Conservation (phyloP, 2,329 filamentous ascomycete genomes). For the Fusarium humuli region DNA sequence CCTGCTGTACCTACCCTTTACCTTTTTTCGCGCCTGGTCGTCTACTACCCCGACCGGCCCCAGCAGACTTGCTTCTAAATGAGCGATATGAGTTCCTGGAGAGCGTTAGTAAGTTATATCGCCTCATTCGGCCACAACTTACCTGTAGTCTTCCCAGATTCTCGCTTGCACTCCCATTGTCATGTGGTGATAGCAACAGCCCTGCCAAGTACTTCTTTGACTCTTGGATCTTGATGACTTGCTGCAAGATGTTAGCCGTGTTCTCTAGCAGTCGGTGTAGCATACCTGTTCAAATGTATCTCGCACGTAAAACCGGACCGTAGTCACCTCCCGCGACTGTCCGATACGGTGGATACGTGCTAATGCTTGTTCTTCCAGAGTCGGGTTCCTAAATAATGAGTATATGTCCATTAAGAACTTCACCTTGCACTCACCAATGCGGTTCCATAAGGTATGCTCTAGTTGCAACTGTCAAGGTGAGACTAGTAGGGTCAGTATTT, state of each 20-base stretch:
- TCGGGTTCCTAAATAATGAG: constrained; percentile 53
- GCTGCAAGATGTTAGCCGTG: neutral
- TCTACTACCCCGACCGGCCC: neutral
- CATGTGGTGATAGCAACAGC: constrained; percentile 8
- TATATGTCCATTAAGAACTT: fast-evolving
- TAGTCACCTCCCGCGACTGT: constrained; percentile 52
- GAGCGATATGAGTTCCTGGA: constrained; percentile 9
- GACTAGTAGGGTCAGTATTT: constrained; percentile 41
- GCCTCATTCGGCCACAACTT: fast-evolving
- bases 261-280: fast-evolving
- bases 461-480: constrained; percentile 61
- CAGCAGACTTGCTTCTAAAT: neutral
- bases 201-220: constrained; percentile 21
- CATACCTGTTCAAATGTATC: constrained; percentile 54
- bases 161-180: neutral
- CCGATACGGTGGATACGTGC: constrained; percentile 54
- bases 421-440: constrained; percentile 56
- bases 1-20: neutral
- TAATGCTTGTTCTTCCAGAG: constrained; percentile 58
- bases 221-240: constrained; percentile 31
- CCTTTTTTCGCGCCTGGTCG: neutral
- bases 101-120: neutral
- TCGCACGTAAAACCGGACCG: constrained; percentile 53
- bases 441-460: constrained; percentile 63
- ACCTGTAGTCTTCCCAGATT: constrained; percentile 14